Percentiles rank a stretch among this genome's conserved stretches.
These are phyloP conservation scores for Metarhizium album DNA, from an alignment of 2,329 filamentous ascomycete species.

Conservation along the genomic window DNA sequence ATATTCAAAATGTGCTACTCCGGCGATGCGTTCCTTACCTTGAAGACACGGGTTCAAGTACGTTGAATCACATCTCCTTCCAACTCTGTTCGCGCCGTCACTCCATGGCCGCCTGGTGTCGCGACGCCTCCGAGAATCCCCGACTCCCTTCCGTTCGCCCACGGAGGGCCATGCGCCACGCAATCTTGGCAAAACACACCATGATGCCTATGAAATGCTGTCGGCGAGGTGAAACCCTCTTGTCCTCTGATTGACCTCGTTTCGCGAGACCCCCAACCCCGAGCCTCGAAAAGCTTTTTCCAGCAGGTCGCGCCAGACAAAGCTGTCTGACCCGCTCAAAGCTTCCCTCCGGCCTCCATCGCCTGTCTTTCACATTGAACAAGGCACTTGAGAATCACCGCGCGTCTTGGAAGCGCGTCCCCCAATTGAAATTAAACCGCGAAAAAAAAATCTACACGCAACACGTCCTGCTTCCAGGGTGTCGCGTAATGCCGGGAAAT, in stretches of 20 bases:
- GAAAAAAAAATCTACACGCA: not conserved
- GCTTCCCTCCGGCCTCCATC: not conserved
- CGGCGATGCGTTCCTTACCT: constrained; percentile 87
- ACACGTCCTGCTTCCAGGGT: not conserved
- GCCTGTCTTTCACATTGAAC: not conserved
- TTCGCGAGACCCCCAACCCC: not conserved
- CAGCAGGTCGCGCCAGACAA: constrained; percentile 3
- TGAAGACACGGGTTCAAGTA: constrained; percentile 91
- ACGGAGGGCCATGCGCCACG: constrained; percentile 1
- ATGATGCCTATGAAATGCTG: not conserved
- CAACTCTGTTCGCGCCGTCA: not conserved
- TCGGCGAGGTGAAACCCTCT: not conserved
- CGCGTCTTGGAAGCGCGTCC: not conserved
- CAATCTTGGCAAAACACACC: not conserved
- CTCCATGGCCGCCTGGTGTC: constrained; percentile 1
- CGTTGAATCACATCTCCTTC: constrained; percentile 27
- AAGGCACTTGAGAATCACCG: not conserved
- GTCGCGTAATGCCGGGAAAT: constrained; percentile 5
- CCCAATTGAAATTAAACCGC: not conserved
- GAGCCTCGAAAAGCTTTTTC: not conserved
- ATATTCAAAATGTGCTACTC: constrained; percentile 99
- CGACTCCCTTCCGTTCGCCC: constrained; percentile 5
- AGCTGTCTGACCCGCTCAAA: not conserved
- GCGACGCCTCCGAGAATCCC: constrained; percentile 11
- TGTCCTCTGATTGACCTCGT: not conserved